A percentile compares a stretch with the other conserved stretches of the same genome.
phyloP scores from a whole-genome alignment of 2,329 filamentous ascomycete species.

The Pyrenochaeta sp. region DNA sequence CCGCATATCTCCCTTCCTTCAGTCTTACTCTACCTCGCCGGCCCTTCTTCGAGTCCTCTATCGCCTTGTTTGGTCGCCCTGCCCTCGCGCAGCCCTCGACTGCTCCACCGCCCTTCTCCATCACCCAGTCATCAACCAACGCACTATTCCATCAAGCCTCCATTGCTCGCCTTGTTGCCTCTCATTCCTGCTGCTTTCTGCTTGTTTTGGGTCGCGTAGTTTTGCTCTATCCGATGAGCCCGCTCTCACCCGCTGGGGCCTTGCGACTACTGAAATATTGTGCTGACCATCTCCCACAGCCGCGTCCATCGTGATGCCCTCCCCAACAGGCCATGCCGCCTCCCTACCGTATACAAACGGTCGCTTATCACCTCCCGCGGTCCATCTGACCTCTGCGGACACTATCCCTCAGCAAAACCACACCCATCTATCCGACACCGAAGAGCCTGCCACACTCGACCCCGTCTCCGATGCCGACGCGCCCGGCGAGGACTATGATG shows the following conservation, averaged over 20 bases:
- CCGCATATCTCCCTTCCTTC: constrained; percentile 22
- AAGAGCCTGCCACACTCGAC: constrained; percentile 60
- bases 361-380: constrained; percentile 64
- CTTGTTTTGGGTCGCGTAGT: constrained; percentile 54
- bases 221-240: constrained; percentile 44
- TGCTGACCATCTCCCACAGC: constrained; percentile 58
- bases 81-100: constrained; percentile 28
- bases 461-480: constrained; percentile 50
- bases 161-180: constrained; percentile 35
- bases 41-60: constrained; percentile 20
- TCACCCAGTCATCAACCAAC: constrained; percentile 42
- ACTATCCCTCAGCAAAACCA: constrained; percentile 67
- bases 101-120: constrained; percentile 33
- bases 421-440: constrained; percentile 78
- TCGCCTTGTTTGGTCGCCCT: constrained; percentile 17
- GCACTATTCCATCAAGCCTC: constrained; percentile 50
- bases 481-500: constrained; percentile 49
- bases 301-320: constrained; percentile 69
- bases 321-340: constrained; percentile 68
- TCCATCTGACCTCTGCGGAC: constrained; percentile 53
- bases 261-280: constrained; percentile 40
- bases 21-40: constrained; percentile 17
- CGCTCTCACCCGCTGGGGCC: constrained; percentile 43
- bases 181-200: constrained; percentile 40
- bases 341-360: constrained; percentile 72